These are phyloP conservation scores for Thalassia testudinum DNA, from an alignment of 116 monocot genomes.

Conservation along the genomic window DNA sequence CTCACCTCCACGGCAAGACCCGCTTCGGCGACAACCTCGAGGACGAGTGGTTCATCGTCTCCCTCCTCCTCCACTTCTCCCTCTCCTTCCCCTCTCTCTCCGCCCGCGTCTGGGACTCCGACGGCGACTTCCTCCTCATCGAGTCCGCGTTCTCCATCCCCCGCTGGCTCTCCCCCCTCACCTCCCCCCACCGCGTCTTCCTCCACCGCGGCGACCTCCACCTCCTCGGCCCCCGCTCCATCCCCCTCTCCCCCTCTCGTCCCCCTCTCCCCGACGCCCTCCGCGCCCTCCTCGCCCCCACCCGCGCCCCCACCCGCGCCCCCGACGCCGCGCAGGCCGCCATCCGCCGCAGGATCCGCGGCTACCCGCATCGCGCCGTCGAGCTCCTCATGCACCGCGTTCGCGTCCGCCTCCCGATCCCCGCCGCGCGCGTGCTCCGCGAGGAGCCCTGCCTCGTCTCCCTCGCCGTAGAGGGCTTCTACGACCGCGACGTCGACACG, in stretches of 20 bases:
- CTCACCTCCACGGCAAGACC: conserved; percentile 67
- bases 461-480: conserved; percentile 75
- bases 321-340: conserved; percentile 34
- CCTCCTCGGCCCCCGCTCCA: conserved; percentile 28
- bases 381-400: conserved; percentile 43
- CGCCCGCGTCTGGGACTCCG: conserved; percentile 60
- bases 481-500: conserved; percentile 72
- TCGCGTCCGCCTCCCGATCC: conserved; percentile 51
- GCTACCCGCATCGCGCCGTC: conserved; percentile 45
- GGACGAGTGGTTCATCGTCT: conserved; percentile 87
- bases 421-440: conserved; percentile 70
- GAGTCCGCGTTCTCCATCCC: conserved; percentile 81
- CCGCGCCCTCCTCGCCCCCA: conserved; percentile 11
- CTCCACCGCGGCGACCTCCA: conserved; percentile 48
- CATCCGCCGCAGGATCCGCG: conserved; percentile 16
- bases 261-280: conserved; percentile 33
- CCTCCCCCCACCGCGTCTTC: conserved; percentile 56
- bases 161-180: conserved; percentile 57
- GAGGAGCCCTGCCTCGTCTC: conserved; percentile 73
- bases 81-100: conserved; percentile 29
- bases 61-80: conserved; percentile 49
- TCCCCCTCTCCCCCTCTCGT: conserved; percentile 3
- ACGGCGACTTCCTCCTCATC: conserved; percentile 93
- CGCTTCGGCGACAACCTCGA: conserved; percentile 79
- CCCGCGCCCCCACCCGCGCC: conserved; percentile 29